Evolutionary conservation across 768 basidiomycete species (phyloP).

Genomic region (Mycena leptocephala): DNA sequence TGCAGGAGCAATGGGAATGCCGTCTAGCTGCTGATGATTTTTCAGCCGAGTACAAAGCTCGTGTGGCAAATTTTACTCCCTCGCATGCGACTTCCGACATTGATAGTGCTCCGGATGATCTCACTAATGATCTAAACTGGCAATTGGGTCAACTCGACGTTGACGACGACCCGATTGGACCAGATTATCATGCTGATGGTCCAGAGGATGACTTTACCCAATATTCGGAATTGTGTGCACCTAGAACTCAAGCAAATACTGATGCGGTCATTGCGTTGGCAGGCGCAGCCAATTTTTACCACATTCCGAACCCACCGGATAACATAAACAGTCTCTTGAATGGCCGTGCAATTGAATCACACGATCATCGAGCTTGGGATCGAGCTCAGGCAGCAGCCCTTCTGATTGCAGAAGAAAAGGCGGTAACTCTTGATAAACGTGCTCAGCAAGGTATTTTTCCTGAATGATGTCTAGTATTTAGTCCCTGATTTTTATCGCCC

Average conservation of each 20-base stretch:
- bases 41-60: slow-evolving; percentile 13
- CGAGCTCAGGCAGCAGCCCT: neutral
- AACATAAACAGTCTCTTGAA: neutral
- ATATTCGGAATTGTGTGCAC: neutral
- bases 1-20: slow-evolving; percentile 36
- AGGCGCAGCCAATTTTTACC: neutral
- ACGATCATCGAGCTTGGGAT: neutral
- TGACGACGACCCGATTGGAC: neutral
- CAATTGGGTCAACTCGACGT: slow-evolving; percentile 14
- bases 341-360: neutral
- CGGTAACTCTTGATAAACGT: neutral
- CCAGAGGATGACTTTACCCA: neutral
- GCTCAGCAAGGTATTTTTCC: neutral
- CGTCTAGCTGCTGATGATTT: slow-evolving; percentile 24
- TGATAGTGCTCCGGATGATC: neutral
- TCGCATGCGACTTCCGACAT: neutral
- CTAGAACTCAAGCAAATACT: neutral
- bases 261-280: slow-evolving; percentile 10
- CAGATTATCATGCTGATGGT: neutral
- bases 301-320: neutral
- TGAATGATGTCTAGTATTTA: neutral
- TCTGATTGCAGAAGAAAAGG: slow-evolving; percentile 9
- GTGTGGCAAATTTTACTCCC: neutral
- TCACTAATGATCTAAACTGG: slow-evolving; percentile 15
- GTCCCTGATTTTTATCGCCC: neutral